Evolutionary conservation across 495 filamentous ascomycete species (phyloP).

Genomic region (Neurospora intermedia): DNA sequence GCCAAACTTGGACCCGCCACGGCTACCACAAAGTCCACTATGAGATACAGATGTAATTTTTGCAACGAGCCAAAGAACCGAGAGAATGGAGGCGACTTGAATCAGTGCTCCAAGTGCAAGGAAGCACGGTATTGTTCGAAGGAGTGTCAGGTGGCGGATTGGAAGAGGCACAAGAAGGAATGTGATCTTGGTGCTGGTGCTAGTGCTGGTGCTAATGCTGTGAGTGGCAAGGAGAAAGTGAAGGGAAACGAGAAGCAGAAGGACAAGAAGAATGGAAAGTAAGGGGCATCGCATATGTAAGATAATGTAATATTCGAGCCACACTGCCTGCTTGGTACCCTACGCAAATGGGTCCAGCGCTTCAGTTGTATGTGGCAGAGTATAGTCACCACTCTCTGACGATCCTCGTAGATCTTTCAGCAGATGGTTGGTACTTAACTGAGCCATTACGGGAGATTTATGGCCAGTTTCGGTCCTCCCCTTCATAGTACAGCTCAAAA

Average conservation of each 20-base stretch:
- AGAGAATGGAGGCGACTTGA: conserved; percentile 3
- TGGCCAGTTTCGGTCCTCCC: background rate
- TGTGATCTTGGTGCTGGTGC: background rate
- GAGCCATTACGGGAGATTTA: background rate
- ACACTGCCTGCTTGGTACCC: background rate
- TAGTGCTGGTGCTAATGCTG: background rate
- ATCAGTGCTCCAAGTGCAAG: conserved; percentile 13
- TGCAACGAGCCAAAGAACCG: background rate
- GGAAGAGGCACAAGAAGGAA: conserved; percentile 19
- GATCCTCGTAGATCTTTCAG: background rate
- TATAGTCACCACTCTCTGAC: background rate
- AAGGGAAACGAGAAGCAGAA: background rate
- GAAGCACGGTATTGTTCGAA: conserved; percentile 14
- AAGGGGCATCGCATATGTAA: background rate
- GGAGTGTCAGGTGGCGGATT: conserved; percentile 15
- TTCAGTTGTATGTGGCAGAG: background rate
- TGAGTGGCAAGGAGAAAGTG: background rate
- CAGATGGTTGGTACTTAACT: background rate
- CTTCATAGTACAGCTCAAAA: background rate
- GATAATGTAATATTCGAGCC: background rate
- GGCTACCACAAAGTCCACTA: background rate
- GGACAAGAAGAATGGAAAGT: background rate
- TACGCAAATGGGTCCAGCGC: background rate
- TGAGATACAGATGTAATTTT: background rate
- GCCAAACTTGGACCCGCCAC: background rate